Evolutionary conservation across 2,329 filamentous ascomycete genomes (phyloP), one percentile per base, ranked within the genome.

Genomic region (Rasamsonia emersonii): DNA sequence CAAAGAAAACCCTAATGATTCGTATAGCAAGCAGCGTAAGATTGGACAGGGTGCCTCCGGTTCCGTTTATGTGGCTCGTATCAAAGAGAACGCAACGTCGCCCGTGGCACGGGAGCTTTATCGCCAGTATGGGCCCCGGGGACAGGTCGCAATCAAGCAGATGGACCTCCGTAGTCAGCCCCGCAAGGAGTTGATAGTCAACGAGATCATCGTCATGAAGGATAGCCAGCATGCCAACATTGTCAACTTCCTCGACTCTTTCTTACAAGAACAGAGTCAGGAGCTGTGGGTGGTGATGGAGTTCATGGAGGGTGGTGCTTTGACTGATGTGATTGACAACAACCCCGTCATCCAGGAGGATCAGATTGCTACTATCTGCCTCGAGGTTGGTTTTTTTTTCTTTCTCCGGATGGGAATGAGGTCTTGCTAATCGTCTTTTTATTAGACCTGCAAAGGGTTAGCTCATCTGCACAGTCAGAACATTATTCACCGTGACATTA

Each of bases 211-310:
- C 67, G 91, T 98, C 38, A 98, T 98, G 91, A 95, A 96, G 67
- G 91, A 98, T 65, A 94, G 86, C 68, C 84, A 88, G 56, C 91
- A 98, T 60, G 80, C 82, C 39, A 98, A 98, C 62, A 98, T 98
- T 67, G 91, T 98, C 62, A 98, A 98, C 64, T 98, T 94, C 65
- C 68, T 98, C 19, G 91, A 98, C 49, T 88, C 89, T 3, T 98
- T 96, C 70, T 66, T 98, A 53, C 84, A 91, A 51, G 93, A 95
- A 59, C 89, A 91, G 59, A 86, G 84, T 50, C 76, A 83, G 33
- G 91, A 98, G 59, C 73, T 98, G n/a, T 98, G 91, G 91, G 86
- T 98, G 8, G 89, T 98, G 32, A 94, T 98, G 91, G 91, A 98
- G 65, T 98, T 88, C 53, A 98, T 98, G 91, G 91, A 98, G 64